Evolutionary conservation across 1,284 basidiomycete genomes (phyloP).

Genomic region (Athelia sp.): DNA sequence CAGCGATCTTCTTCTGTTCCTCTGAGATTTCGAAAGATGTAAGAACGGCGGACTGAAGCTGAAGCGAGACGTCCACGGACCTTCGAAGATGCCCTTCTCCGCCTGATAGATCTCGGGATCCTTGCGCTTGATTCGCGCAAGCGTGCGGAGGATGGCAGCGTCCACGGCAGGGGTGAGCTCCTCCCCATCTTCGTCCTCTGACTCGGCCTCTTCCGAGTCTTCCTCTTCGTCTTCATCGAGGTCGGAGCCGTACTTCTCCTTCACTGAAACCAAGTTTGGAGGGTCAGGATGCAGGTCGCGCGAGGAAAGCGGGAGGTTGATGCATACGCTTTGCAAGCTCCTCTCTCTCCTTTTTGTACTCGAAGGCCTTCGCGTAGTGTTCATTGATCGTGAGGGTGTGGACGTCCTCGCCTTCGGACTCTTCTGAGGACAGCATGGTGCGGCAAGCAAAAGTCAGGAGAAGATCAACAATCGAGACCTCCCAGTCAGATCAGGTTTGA

Average conservation of each 20-base stretch:
- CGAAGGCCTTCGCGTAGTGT: slow-evolving; percentile 79
- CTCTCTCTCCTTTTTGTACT: slow-evolving; percentile 77
- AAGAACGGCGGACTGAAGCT: neutral
- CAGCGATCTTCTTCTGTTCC: slow-evolving; percentile 48
- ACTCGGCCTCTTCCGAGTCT: slow-evolving; percentile 76
- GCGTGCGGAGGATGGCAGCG: slow-evolving; percentile 89
- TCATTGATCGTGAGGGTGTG: slow-evolving; percentile 67
- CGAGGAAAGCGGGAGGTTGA: neutral
- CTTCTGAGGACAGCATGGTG: neutral
- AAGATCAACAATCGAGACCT: too few relatives aligned
- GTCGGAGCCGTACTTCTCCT: slow-evolving; percentile 84
- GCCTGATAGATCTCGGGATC: slow-evolving; percentile 84
- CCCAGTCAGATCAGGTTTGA: too few relatives aligned
- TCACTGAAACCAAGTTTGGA: slow-evolving; percentile 43
- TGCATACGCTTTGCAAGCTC: slow-evolving; percentile 72
- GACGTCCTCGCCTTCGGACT: neutral
- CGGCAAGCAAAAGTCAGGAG: too few relatives aligned
- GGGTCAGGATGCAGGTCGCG: neutral
- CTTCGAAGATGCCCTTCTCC: slow-evolving; percentile 69
- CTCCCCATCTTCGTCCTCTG: slow-evolving; percentile 93
- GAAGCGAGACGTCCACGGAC: slow-evolving; percentile 27
- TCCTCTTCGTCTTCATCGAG: slow-evolving; percentile 45
- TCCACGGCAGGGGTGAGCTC: slow-evolving; percentile 94
- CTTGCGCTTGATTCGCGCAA: slow-evolving; percentile 80
- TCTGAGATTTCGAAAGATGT: slow-evolving; percentile 35